These are phyloP conservation scores for Drechslera avenae DNA, from an alignment of 2,329 filamentous ascomycete genomes.

Conservation along the genomic window DNA sequence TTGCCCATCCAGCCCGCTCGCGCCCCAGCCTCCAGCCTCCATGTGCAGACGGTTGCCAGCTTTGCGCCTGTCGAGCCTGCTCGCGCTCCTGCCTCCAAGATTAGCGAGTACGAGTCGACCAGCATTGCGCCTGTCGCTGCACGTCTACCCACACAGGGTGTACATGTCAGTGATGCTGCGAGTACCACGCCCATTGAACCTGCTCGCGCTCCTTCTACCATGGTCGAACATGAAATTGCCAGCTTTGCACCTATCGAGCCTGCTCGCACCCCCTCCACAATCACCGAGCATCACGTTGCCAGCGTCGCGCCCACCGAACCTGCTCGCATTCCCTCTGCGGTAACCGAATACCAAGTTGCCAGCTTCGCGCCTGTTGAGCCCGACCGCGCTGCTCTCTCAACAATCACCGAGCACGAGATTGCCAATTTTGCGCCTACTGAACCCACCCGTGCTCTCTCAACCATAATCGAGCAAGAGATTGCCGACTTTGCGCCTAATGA, in stretches of 20 bases:
- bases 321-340: neutral
- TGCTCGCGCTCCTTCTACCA: neutral
- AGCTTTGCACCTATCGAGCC: slow-evolving; percentile 1
- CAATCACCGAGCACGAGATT: neutral
- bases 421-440: neutral
- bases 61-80: neutral
- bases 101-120: neutral
- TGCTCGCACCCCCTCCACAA: neutral
- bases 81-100: neutral
- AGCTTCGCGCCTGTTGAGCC: neutral
- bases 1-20: neutral
- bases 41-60: neutral
- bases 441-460: neutral
- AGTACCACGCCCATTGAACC: slow-evolving; percentile 1
- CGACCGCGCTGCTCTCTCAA: neutral
- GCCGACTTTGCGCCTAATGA: neutral
- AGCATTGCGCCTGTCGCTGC: neutral
- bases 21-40: neutral
- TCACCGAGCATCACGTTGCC: neutral
- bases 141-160: neutral
- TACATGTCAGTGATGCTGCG: neutral
- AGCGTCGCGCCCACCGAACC: neutral
- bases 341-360: neutral
- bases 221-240: neutral
- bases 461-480: neutral